A percentile compares a stretch with the other conserved stretches of the same genome.
Conservation (phyloP, 1,284 basidiomycete species). For the Ceratobasidium sp. region DNA sequence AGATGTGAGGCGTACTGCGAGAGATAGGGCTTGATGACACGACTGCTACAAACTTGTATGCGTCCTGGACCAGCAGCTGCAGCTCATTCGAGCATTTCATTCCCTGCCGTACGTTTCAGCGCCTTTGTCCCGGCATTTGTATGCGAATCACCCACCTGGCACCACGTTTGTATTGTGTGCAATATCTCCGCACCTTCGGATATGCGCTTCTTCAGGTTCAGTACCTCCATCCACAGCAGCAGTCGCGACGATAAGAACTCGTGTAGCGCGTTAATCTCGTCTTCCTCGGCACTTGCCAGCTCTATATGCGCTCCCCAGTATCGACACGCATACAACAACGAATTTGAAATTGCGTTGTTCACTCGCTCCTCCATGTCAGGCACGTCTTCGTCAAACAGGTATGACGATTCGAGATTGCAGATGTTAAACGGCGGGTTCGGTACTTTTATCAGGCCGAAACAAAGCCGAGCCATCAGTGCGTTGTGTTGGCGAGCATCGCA, state of each 20-base stretch:
- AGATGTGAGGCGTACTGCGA: no score
- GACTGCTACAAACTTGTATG: background rate
- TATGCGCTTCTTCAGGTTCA: no score
- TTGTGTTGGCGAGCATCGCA: background rate
- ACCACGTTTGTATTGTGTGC: background rate
- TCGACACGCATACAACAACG: no score
- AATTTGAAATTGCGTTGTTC: background rate
- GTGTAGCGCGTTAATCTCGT: background rate
- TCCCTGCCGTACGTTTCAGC: background rate
- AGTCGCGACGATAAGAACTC: slow-evolving; percentile 9
- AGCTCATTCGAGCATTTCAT: background rate
- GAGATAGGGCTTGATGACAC: background rate
- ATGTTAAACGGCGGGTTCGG: slow-evolving; percentile 11
- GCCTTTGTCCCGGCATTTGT: no score
- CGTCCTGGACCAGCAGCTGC: background rate
- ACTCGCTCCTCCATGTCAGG: slow-evolving; percentile 6
- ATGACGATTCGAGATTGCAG: background rate
- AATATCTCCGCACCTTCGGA: no score
- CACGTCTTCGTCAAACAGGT: slow-evolving; percentile 1
- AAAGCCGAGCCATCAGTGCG: background rate
- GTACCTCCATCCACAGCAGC: slow-evolving; percentile 15
- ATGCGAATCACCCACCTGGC: background rate
- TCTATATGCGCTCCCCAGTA: slow-evolving; percentile 20
- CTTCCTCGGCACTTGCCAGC: background rate
- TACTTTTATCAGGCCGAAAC: background rate